Evolutionary conservation across 2,329 filamentous ascomycete genomes (phyloP).

Genomic region (Colletotrichum eleusines): DNA sequence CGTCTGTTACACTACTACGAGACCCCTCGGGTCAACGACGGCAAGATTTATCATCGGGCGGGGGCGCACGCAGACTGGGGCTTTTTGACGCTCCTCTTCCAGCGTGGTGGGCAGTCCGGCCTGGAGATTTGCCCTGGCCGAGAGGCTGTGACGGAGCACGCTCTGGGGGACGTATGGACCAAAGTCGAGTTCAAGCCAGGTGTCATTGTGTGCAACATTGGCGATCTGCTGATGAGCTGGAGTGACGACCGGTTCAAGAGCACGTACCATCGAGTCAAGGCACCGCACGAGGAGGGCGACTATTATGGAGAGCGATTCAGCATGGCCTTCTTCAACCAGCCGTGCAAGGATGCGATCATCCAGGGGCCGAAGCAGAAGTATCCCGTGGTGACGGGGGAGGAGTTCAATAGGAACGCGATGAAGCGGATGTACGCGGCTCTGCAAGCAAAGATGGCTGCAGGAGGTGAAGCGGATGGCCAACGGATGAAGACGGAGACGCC

Average conservation of each 20-base stretch:
- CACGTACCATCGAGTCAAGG: conserved; percentile 74
- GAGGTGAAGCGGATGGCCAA: background rate
- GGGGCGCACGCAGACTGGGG: conserved; percentile 75
- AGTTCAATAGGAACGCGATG: conserved; percentile 61
- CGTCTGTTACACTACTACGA: conserved; percentile 69
- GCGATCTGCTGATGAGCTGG: conserved; percentile 76
- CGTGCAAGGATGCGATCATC: conserved; percentile 67
- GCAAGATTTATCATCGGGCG: conserved; percentile 66
- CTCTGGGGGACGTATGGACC: conserved; percentile 71
- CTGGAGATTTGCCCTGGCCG: conserved; percentile 75
- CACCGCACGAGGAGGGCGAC: conserved; percentile 65
- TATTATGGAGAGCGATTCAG: conserved; percentile 72
- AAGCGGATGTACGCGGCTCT: conserved; percentile 15
- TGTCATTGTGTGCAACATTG: conserved; percentile 74
- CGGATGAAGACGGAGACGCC: background rate
- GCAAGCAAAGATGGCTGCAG: conserved; percentile 13
- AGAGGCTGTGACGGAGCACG: conserved; percentile 70
- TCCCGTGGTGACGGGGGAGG: conserved; percentile 67
- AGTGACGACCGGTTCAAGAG: conserved; percentile 76
- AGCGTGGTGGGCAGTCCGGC: conserved; percentile 69
- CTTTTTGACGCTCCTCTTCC: conserved; percentile 72
- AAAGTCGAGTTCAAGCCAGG: conserved; percentile 67
- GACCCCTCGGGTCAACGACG: conserved; percentile 51
- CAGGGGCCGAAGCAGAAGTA: conserved; percentile 74
- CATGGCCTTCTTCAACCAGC: conserved; percentile 76